Evolutionary conservation across 352 stramenopile genomes (phyloP).

Genomic region (Pythium folliculosum): DNA sequence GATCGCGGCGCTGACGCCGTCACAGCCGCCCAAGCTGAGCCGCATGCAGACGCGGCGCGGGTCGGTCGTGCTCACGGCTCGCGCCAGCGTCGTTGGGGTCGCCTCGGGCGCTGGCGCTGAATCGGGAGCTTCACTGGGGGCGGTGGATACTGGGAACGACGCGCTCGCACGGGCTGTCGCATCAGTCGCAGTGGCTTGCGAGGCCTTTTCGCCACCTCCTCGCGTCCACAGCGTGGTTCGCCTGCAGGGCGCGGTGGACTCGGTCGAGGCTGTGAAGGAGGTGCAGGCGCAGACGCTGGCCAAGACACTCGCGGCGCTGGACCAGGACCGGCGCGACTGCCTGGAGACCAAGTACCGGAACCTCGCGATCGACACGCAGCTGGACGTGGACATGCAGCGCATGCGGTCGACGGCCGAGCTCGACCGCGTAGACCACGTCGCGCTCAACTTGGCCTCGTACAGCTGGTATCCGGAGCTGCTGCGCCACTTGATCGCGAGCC

Average conservation of each 20-base stretch:
- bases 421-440: slow-evolving; percentile 34
- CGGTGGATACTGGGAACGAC: slow-evolving; percentile 12
- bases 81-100: not conserved
- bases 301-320: slow-evolving; percentile 43
- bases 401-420: slow-evolving; percentile 59
- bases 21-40: not conserved
- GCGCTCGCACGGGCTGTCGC: slow-evolving; percentile 18
- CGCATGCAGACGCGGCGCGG: slow-evolving; percentile 10
- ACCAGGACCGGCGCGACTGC: slow-evolving; percentile 57
- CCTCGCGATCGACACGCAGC: slow-evolving; percentile 39
- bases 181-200: not conserved
- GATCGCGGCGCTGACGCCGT: slow-evolving; percentile 12
- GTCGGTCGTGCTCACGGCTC: slow-evolving; percentile 15
- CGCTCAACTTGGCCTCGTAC: slow-evolving; percentile 32
- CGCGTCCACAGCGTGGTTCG: slow-evolving; percentile 48
- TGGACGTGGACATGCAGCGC: slow-evolving; percentile 39
- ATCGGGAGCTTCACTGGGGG: not conserved
- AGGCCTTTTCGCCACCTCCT: not conserved
- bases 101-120: no score
- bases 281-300: slow-evolving; percentile 40
- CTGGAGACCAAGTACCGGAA: slow-evolving; percentile 53
- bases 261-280: slow-evolving; percentile 47
- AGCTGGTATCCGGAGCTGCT: slow-evolving; percentile 63
- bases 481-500: slow-evolving; percentile 38
- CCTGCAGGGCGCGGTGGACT: slow-evolving; percentile 50